Evolutionary conservation across 2,329 filamentous ascomycete genomes (phyloP).

Genomic region (Xenoacremonium recifei): DNA sequence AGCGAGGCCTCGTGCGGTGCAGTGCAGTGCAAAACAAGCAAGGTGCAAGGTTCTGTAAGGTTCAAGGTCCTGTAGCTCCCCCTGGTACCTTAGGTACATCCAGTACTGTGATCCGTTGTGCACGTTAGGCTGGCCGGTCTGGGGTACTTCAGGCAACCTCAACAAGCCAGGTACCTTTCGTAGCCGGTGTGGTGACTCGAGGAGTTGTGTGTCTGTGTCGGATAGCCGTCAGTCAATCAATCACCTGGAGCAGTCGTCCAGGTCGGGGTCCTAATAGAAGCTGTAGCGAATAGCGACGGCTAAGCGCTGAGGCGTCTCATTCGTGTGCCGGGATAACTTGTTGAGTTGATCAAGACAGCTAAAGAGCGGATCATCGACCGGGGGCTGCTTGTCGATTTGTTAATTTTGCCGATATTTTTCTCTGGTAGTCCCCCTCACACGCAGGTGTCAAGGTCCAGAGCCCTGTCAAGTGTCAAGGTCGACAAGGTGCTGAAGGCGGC

Average conservation of each 20-base stretch:
- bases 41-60: too few species aligned
- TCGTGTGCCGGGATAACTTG: slow-evolving; percentile 22
- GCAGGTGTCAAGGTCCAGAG: too few species aligned
- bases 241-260: neutral
- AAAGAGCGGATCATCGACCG: slow-evolving; percentile 30
- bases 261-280: too few species aligned
- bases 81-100: too few species aligned
- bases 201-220: neutral
- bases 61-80: neutral
- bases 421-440: too few species aligned
- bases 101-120: too few species aligned
- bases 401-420: slow-evolving; percentile 11
- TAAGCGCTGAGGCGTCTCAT: slow-evolving; percentile 35
- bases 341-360: slow-evolving; percentile 19
- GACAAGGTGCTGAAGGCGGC: too few species aligned
- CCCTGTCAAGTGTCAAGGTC: too few species aligned
- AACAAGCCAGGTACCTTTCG: too few species aligned
- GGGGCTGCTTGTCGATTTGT: slow-evolving; percentile 12
- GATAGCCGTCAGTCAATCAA: neutral
- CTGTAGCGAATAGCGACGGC: slow-evolving; percentile 23
- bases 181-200: neutral
- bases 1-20: too few species aligned
- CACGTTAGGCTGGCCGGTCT: too few species aligned
- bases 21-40: too few species aligned
- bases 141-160: neutral